Base-by-base conservation (phyloP, 345 rosid species). In the Cardamine chenopodiifolia region DNA sequence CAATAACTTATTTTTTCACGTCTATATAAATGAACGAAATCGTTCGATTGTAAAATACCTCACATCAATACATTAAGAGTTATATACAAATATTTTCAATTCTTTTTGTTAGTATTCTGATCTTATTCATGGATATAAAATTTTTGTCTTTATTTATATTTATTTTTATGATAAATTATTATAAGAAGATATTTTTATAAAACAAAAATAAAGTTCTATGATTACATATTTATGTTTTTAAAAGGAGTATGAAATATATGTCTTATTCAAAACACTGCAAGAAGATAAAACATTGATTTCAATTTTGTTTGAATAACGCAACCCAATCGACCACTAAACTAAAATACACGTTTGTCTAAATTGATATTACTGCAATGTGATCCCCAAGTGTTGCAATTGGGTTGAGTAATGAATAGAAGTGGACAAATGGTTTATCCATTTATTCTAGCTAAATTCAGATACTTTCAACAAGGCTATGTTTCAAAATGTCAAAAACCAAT, bases 231-330 rank as follows among this genome's bases (percentile, higher is more conserved):
- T 45, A 6, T 44, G 15, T 44, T 42, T 25, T 25, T 0, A 28
- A 23, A 60, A 22, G 12, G 8, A 31, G 7, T 34, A 5, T 44
- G 19, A 18, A 8, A 18, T 19, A 9, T 40, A 8, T 56, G 19
- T 8, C n/a, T 70, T 26, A 70, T 20, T 40, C 44, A 14, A 58
- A 52, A 42, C 25, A 31, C 70, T 28, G 17, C 18, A 11, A 65
- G 28, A 47, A 66, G 7, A 29, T 7, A 22, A 22, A 34, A 13
- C 18, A 5, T 37, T 17, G 18, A 17, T 18, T 48, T 17, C 20
- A 37, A 5, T 35, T 25, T 61, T 48, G 29, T 49, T 69, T 60
- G 61, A 49, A 49, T 49, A 71, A 71, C 60, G 68, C 57, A 70
- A 57, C 56, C 2, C n/a, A 47, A 48, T 62, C 17, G 17, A 9